A percentile compares a stretch with the other conserved stretches of the same genome.
These are phyloP conservation scores for Pleoardoris graminearum DNA, from an alignment of 2,329 filamentous ascomycete genomes.

Conservation along the genomic window DNA sequence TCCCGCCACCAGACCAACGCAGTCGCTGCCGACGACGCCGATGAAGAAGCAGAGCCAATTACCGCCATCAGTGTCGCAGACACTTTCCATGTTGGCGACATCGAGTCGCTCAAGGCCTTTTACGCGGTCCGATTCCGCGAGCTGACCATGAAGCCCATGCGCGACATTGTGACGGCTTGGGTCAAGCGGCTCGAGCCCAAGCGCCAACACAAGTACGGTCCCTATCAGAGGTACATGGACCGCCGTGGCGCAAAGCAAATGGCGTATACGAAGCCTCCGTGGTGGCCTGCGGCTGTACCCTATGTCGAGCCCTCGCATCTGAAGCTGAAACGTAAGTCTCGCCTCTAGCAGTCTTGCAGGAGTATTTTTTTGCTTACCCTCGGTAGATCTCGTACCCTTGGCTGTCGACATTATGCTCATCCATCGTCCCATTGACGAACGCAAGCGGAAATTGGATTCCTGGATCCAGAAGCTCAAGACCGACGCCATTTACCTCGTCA, in stretches of 20 bases:
- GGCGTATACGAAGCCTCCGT: conserved; percentile 22
- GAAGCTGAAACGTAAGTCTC: conserved; percentile 27
- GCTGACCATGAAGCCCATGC: conserved; percentile 38
- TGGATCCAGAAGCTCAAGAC: conserved; percentile 33
- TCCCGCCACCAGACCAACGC: background rate
- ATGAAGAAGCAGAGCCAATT: background rate
- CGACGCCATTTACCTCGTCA: conserved; percentile 24
- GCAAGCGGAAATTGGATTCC: conserved; percentile 24
- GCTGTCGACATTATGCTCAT: conserved; percentile 36
- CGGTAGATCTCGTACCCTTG: conserved; percentile 28
- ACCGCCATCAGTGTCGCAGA: conserved; percentile 12
- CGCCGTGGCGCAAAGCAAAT: conserved; percentile 15
- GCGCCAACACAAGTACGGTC: conserved; percentile 28
- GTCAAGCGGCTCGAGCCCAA: conserved; percentile 34
- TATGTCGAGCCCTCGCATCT: conserved; percentile 42
- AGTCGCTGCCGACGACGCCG: conserved; percentile 2
- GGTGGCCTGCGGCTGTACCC: conserved; percentile 36
- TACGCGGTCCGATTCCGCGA: conserved; percentile 30
- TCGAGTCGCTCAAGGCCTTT: conserved; percentile 26
- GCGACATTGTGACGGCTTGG: conserved; percentile 38
- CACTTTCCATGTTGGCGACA: conserved; percentile 33
- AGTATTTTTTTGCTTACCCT: conserved; percentile 9
- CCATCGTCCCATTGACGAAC: conserved; percentile 29
- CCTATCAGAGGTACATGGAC: conserved; percentile 19
- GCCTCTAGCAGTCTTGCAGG: background rate